Conservation (phyloP, 2,329 filamentous ascomycete genomes). For the Hysterium pulicare region DNA sequence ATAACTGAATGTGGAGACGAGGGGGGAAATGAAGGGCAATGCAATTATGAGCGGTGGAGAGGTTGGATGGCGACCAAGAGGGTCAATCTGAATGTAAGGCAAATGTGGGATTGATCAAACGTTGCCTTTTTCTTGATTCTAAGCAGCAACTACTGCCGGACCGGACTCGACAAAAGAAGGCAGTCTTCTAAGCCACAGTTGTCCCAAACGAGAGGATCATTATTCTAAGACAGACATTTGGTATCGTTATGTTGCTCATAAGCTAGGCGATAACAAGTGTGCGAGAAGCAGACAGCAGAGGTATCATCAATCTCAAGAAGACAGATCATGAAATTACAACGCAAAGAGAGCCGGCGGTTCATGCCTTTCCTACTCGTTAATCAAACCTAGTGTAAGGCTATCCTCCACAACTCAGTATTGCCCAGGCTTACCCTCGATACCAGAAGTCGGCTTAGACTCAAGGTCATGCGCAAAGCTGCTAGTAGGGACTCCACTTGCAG, state of each 20-base stretch:
- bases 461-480: slow-evolving; percentile 1
- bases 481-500: slow-evolving; percentile 6
- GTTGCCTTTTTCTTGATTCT: no score
- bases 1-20: slow-evolving; percentile 39
- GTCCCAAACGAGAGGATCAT: no score
- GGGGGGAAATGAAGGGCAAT: slow-evolving; percentile 21
- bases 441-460: slow-evolving; percentile 14
- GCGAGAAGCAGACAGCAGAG: not conserved
- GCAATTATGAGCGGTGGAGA: slow-evolving; percentile 68
- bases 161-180: no score
- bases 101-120: slow-evolving; percentile 68
- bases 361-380: not conserved
- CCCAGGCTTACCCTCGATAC: slow-evolving; percentile 27
- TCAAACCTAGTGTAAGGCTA: slow-evolving; percentile 11
- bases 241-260: slow-evolving; percentile 2
- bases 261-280: not conserved
- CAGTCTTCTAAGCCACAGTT: no score
- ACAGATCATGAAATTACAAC: not conserved
- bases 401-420: slow-evolving; percentile 14
- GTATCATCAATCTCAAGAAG: not conserved
- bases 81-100: slow-evolving; percentile 87
- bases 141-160: no score
- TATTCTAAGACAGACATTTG: not conserved
- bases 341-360: not conserved
- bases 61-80: slow-evolving; percentile 88